Evolutionary conservation across 306 rosid species (phyloP).

Genomic region (Ormosia emarginata): DNA sequence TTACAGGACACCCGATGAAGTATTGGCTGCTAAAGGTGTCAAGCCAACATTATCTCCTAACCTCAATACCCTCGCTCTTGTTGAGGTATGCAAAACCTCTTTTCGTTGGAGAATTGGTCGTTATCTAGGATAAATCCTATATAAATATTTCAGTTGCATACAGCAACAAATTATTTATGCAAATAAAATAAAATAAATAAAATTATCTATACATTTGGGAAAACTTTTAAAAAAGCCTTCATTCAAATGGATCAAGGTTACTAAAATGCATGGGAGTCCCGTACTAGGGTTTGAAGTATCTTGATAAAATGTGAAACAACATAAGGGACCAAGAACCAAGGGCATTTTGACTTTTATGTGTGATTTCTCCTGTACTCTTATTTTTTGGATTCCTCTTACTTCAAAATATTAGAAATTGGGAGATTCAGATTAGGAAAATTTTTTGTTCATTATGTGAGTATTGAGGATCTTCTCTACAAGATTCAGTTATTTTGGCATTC

Average conservation of each 20-base stretch:
- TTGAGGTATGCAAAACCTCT: constrained; percentile 64
- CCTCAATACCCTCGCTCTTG: constrained; percentile 88
- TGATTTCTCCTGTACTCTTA: not conserved
- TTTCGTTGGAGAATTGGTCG: constrained; percentile 15
- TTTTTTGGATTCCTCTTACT: not conserved
- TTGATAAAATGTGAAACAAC: not conserved
- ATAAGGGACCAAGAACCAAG: not conserved
- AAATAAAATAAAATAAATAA: not conserved
- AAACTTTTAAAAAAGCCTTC: not conserved
- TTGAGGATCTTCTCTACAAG: not conserved
- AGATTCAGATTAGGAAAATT: not conserved
- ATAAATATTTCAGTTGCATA: constrained; percentile 2
- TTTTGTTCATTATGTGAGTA: not conserved
- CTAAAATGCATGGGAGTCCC: not conserved
- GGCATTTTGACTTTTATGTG: not conserved
- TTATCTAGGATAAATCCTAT: not conserved
- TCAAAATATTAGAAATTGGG: not conserved
- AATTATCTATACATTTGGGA: not conserved
- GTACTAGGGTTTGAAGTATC: not conserved
- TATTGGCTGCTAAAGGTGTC: constrained; percentile 95
- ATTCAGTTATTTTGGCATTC: not conserved
- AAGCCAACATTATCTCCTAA: constrained; percentile 95
- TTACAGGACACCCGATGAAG: constrained; percentile 89
- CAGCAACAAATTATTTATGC: not conserved
- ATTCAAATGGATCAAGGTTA: not conserved